Conservation (phyloP, 169 alveolate genomes). For the Plasmodium gonderi region DNA sequence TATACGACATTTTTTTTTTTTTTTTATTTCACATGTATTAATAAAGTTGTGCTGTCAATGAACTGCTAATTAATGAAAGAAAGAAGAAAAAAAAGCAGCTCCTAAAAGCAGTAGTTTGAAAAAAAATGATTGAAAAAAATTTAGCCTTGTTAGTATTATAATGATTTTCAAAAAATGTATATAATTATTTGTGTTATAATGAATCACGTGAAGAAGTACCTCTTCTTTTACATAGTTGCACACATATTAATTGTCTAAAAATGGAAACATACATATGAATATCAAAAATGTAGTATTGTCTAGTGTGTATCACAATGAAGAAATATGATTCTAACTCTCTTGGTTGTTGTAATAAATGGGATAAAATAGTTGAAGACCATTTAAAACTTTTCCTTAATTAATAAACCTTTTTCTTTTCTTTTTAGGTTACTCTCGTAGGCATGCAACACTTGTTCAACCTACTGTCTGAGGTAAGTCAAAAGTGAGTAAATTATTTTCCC, state of each 20-base stretch:
- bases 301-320: neutral
- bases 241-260: neutral
- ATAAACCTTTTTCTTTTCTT: neutral
- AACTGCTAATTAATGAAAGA: no score
- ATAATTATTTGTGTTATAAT: neutral
- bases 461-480: constrained; percentile 49
- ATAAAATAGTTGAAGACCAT: neutral
- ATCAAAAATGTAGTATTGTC: neutral
- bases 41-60: no score
- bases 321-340: no score
- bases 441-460: constrained; percentile 13
- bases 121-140: neutral
- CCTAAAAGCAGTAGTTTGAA: no score
- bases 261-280: neutral
- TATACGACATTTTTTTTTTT: neutral
- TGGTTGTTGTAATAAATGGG: no score
- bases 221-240: neutral
- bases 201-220: neutral
- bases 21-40: no score
- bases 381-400: neutral
- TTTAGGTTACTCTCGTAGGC: constrained; percentile 29
- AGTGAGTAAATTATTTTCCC: neutral
- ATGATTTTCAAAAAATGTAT: neutral
- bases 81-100: no score
- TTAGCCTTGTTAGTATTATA: neutral